A percentile compares a stretch with the other conserved stretches of the same genome.
Conservation (phyloP, 1,284 basidiomycete genomes). For the Trametes sp. region DNA sequence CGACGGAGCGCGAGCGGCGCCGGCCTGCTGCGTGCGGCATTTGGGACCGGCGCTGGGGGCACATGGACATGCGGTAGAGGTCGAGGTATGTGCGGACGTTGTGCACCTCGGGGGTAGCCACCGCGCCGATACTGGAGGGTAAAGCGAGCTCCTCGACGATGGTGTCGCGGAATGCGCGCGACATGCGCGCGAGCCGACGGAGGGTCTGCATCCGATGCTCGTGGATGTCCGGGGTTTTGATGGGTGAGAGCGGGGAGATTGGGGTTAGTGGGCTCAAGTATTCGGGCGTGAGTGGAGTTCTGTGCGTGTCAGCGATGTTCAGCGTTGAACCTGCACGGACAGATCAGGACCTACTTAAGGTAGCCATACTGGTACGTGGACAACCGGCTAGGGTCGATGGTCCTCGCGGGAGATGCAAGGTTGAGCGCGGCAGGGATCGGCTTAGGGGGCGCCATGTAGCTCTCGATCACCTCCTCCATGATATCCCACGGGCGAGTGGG, state of each 20-base stretch:
- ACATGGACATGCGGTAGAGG: slow-evolving; percentile 36
- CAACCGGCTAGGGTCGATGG: slow-evolving; percentile 5
- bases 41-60: slow-evolving; percentile 13
- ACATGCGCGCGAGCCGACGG: slow-evolving; percentile 35
- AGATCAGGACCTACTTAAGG: slow-evolving; percentile 9
- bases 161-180: slow-evolving; percentile 32
- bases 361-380: slow-evolving; percentile 26
- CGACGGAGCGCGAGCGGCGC: slow-evolving; percentile 38
- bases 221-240: slow-evolving; percentile 26
- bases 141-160: slow-evolving; percentile 35
- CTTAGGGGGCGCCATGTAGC: slow-evolving; percentile 16
- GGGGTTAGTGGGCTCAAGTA: slow-evolving; percentile 30
- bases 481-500: background rate
- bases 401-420: slow-evolving; percentile 21
- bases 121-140: slow-evolving; percentile 33
- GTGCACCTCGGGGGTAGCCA: slow-evolving; percentile 29
- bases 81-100: slow-evolving; percentile 40
- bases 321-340: background rate
- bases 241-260: slow-evolving; percentile 31
- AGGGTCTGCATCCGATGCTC: slow-evolving; percentile 33
- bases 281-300: slow-evolving; percentile 17
- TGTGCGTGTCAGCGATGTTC: background rate
- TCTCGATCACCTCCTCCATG: background rate
- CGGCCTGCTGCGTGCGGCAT: slow-evolving; percentile 9
- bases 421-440: slow-evolving; percentile 27